Evolutionary conservation across 768 basidiomycete species (phyloP), one percentile per base, ranked within the genome.

Genomic region (Asterophora lycoperdoides): DNA sequence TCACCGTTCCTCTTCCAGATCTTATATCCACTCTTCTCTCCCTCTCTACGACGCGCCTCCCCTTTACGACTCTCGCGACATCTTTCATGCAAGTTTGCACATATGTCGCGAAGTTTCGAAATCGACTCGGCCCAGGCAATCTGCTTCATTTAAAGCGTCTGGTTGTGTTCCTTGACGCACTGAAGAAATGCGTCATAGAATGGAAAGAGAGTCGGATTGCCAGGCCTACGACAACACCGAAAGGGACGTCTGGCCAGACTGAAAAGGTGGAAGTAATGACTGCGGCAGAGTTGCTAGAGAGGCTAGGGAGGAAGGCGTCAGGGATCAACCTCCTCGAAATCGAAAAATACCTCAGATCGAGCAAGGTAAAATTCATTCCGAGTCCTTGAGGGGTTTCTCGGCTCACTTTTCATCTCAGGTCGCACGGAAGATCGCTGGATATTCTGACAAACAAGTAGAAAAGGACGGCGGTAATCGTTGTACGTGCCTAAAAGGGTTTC

Each of bases 21-120:
- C 68, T 96, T 41, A 92, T 94, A 58, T 84, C 93, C 15, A 92
- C 93, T 0, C 71, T 99, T 2, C 78, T 99, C 8, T 88, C 91
- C 1, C 73, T 96, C 26, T 90, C 95, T 47, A 89, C 89, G 1
- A 73, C 81, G 20, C 70, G 77, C 4, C 70, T 97, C 3, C 73
- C 85, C 4, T 73, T 76, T 10, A 52, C 65, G 1, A 80, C 73
- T 8, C 71, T 98, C 13, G 60, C 68, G 1, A 73, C 71, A 2
- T 89, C 92, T 0, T 68, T 88, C 4, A 71, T 74, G 18, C 94
- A 97, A 68, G 81, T 96, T 10, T 75, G 76, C 19, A 73, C 74
- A 23, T 98, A 98, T 66, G 73, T 92, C 8, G 65, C 77, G 4
- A 83, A 82, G 44, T 97, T 96, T 64, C 80, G 80, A 33, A 83